A percentile compares a stretch with the other conserved stretches of the same genome.
phyloP scores from a whole-genome alignment of 1,284 basidiomycete species.

The Dichomitus squalens region DNA sequence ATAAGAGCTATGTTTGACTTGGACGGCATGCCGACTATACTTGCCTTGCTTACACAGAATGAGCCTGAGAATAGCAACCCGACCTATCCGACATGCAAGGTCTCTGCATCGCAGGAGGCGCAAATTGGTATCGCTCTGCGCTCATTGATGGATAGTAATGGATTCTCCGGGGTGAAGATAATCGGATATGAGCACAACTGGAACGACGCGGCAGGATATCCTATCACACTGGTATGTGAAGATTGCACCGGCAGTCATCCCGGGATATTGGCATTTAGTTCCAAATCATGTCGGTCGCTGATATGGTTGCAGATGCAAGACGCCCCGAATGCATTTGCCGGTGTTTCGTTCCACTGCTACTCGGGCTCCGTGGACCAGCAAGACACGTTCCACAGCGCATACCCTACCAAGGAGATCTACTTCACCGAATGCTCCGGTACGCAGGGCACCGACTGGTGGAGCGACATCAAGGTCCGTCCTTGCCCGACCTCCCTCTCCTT shows the following conservation, averaged over 20 bases:
- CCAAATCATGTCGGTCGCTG: neutral
- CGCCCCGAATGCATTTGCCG: slow-evolving; percentile 46
- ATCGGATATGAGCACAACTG: slow-evolving; percentile 56
- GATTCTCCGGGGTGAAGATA: slow-evolving; percentile 44
- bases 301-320: slow-evolving; percentile 45
- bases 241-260: too few species aligned
- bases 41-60: slow-evolving; percentile 37
- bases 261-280: neutral
- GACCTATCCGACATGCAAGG: slow-evolving; percentile 46
- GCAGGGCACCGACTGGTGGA: slow-evolving; percentile 74
- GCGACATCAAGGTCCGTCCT: slow-evolving; percentile 63
- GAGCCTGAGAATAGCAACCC: slow-evolving; percentile 48
- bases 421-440: slow-evolving; percentile 56
- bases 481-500: neutral
- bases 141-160: slow-evolving; percentile 46
- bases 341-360: slow-evolving; percentile 56
- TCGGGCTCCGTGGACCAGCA: slow-evolving; percentile 43
- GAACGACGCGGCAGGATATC: slow-evolving; percentile 49
- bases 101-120: slow-evolving; percentile 44
- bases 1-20: neutral
- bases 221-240: slow-evolving; percentile 45
- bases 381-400: slow-evolving; percentile 46
- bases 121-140: slow-evolving; percentile 45
- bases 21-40: neutral
- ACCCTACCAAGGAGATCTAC: slow-evolving; percentile 51